Evolutionary conservation across 345 rosid genomes (phyloP), one percentile per base, ranked within the genome.

Genomic region (Microthlaspi erraticum): DNA sequence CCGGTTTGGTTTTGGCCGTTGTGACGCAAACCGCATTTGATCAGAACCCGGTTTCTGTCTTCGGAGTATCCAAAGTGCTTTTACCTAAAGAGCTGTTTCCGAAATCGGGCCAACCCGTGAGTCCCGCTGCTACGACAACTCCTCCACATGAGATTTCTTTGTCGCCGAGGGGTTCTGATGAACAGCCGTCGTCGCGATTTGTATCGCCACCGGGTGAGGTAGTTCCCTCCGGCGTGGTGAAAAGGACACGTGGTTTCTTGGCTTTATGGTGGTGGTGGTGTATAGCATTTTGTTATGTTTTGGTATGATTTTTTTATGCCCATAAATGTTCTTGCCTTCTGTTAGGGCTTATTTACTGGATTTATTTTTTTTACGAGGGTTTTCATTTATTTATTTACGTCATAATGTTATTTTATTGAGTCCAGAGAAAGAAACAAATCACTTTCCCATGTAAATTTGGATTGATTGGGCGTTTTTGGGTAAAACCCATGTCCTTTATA

Each of bases 11-110:
- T 57, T 93, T 82, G 57, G 96, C 96, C 1, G 82, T 89, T 1
- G 89, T 94, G 60, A 91, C 98, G 2, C 96, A 88, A 72, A 94
- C 93, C 2, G 91, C 93, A 1, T 74, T 87, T 72, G 97, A 94
- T 61, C 90, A 94, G 80, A 91, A 94, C 7, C 98, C 97, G 1
- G 84, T 94, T 38, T 83, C 93, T 7, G 91, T 91, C 36, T 94
- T 94, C 49, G 98, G 98, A 17, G 85, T 94, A 20, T 94, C 99
- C 14, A 82, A 66, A 59, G 99, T 94, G 13, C 73, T 94, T 54
- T 77, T 91, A 70, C 98, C 98, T 2, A 91, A 78, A 60, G 98
- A 91, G 49, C 41, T 85, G 55, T 91, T 11, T 74, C 16, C 38
- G 2, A 58, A 64, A 23, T 36, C 81, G 5, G 53, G 70, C 6